Percentiles rank a stretch among this genome's conserved stretches.
Conservation (phyloP, 768 basidiomycete genomes). For the Rhodotorula kratochvilovae region DNA sequence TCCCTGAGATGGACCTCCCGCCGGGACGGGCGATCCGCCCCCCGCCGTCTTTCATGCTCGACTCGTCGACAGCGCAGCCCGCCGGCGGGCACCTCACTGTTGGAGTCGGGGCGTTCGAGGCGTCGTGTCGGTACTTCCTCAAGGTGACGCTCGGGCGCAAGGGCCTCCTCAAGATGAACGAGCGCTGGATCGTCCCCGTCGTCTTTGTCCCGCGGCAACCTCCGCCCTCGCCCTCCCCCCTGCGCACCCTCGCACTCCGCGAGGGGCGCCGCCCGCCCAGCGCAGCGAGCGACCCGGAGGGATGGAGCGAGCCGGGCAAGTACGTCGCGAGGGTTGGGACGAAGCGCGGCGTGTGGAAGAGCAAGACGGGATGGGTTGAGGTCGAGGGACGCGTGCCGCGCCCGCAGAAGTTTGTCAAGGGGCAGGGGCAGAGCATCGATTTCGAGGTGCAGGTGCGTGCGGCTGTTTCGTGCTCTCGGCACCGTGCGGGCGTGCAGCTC, state of each 20-base stretch:
- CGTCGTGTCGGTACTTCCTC: constrained; percentile 24
- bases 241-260: constrained; percentile 3
- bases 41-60: constrained; percentile 32
- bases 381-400: constrained; percentile 20
- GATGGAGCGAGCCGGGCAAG: constrained; percentile 24
- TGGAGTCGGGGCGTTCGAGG: constrained; percentile 26
- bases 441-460: constrained; percentile 20
- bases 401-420: constrained; percentile 13
- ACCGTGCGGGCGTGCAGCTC: too few relatives aligned
- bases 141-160: constrained; percentile 28
- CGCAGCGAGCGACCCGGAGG: constrained; percentile 1
- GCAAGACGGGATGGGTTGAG: neutral
- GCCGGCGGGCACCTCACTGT: neutral
- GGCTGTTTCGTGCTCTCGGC: too few relatives aligned
- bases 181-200: constrained; percentile 33
- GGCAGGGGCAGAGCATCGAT: constrained; percentile 11
- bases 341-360: neutral
- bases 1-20: neutral
- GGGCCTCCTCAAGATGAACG: constrained; percentile 33
- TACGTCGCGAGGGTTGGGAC: neutral
- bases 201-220: constrained; percentile 28
- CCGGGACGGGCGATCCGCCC: constrained; percentile 1
- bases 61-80: neutral
- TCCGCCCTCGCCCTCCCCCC: constrained; percentile 1
- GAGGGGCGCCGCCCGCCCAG: neutral